Base-by-base conservation (phyloP, 208 protist genomes). In the Acanthamoeba polyphaga region DNA sequence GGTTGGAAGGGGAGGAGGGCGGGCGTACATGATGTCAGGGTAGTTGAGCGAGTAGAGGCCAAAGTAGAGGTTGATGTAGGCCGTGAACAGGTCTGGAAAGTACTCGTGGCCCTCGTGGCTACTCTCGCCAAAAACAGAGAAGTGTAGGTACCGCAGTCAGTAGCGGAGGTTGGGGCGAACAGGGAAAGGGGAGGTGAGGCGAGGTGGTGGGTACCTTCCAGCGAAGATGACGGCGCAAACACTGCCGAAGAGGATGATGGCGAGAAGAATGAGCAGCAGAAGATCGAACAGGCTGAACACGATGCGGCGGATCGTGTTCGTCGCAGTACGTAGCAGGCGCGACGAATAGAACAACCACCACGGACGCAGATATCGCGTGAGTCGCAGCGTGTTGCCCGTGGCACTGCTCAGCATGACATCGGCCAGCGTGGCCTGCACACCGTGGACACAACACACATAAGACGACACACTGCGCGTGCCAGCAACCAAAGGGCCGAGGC, bases 21-120 rank as follows among this genome's bases (percentile, higher is more conserved):
- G 34, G 3, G 22, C n/a, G 84, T 66, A 90, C 84, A 66, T 66
- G 53, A 90, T 66, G 29, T 90, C 60, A 27, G 84, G 84, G 34
- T 32, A 90, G n/a, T 70, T 90, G 19, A 68, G 55, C 15, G 51
- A 70, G 84, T 90, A 90, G 32, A 90, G 84, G 5, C 51, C 60
- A 62, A 90, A 49, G 84, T 53, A 90, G 38, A 90, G 38, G 60
- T 90, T 90, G 51, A 90, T 43, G 60, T 90, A 90, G 22, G 84
- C 46, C 27, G 51, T 62, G 32, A 90, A 90, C 51, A 90, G 19
- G 38, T 90, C 84, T 5, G 84, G 53, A 19, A 90, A 90, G 84
- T 90, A 90, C 12, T 49, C 29, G 2, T 3, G 10, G 12, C 84
- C 84, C 32, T 90, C 55, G 55, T n/a, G 8, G 38, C 84, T 90